A percentile compares a stretch with the other conserved stretches of the same genome.
phyloP scores from a whole-genome alignment of 1,284 basidiomycete species.

The Fistulinella cinereoalba region DNA sequence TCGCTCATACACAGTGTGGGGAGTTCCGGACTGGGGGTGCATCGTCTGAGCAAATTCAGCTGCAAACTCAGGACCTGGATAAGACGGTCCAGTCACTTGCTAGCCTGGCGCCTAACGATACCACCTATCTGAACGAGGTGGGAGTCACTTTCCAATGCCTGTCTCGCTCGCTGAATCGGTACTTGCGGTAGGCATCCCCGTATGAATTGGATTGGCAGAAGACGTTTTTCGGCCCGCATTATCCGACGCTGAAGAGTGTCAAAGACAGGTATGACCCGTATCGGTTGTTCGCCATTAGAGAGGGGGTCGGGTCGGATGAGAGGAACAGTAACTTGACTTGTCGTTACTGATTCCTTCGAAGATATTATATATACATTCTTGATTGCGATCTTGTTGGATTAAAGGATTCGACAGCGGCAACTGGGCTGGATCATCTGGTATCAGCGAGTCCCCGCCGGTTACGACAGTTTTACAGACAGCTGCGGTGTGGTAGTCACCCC shows the following conservation, averaged over 20 bases:
- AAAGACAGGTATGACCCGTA: slow-evolving; percentile 44
- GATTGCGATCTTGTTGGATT: too few relatives aligned
- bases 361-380: too few relatives aligned
- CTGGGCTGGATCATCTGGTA: too few relatives aligned
- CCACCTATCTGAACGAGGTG: slow-evolving; percentile 45
- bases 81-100: slow-evolving; percentile 26
- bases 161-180: not conserved
- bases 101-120: slow-evolving; percentile 31
- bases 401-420: too few relatives aligned
- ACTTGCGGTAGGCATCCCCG: slow-evolving; percentile 21
- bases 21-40: slow-evolving; percentile 36
- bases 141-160: slow-evolving; percentile 9
- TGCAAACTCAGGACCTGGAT: slow-evolving; percentile 24
- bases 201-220: slow-evolving; percentile 38
- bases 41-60: slow-evolving; percentile 28
- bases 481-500: too few relatives aligned
- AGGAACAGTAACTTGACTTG: slow-evolving; percentile 31
- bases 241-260: slow-evolving; percentile 36
- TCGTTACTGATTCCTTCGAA: slow-evolving; percentile 9
- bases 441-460: too few relatives aligned
- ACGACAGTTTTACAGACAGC: too few relatives aligned
- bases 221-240: slow-evolving; percentile 46
- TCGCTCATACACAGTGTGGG: slow-evolving; percentile 31
- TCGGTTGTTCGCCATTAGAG: slow-evolving; percentile 43
- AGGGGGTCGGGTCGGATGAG: slow-evolving; percentile 46